phyloP scores from a whole-genome alignment of 805 yeast species.

The Ogataea paradorogensis region DNA sequence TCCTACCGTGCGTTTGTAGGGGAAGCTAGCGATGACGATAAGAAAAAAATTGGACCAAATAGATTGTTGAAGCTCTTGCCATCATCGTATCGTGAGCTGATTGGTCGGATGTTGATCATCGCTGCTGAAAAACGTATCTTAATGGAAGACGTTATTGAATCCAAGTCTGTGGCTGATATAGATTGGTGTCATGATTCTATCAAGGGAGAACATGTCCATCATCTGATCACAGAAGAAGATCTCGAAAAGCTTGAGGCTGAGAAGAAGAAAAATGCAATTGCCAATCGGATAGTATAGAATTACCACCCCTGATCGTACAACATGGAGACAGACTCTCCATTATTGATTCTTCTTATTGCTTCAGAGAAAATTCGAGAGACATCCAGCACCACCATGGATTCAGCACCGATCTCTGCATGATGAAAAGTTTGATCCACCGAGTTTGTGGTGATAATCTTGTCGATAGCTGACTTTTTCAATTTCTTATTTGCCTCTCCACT shows the following conservation, averaged over 20 bases:
- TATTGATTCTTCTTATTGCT: slow-evolving; percentile 92
- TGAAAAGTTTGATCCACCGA: slow-evolving; percentile 82
- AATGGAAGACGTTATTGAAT: slow-evolving; percentile 53
- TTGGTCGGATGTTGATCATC: slow-evolving; percentile 63
- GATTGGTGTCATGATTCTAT: slow-evolving; percentile 46
- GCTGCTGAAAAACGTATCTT: slow-evolving; percentile 56
- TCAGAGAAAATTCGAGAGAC: slow-evolving; percentile 89
- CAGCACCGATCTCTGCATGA: slow-evolving; percentile 46
- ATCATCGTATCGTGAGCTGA: slow-evolving; percentile 53
- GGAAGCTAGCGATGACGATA: slow-evolving; percentile 26
- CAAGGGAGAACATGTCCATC: slow-evolving; percentile 54
- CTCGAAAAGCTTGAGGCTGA: slow-evolving; percentile 40
- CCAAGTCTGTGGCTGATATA: slow-evolving; percentile 58
- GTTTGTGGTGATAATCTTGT: slow-evolving; percentile 84
- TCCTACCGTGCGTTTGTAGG: slow-evolving; percentile 66
- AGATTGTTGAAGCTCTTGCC: slow-evolving; percentile 73
- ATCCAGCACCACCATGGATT: slow-evolving; percentile 69
- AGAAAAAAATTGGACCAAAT: slow-evolving; percentile 55
- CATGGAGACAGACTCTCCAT: slow-evolving; percentile 95
- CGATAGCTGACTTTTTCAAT: slow-evolving; percentile 65
- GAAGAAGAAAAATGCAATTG: slow-evolving; percentile 27
- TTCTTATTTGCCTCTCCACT: slow-evolving; percentile 86
- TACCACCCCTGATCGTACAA: slow-evolving; percentile 81
- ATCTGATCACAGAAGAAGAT: slow-evolving; percentile 66
- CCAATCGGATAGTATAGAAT: slow-evolving; percentile 13